Evolutionary conservation across 345 rosid genomes (phyloP).

Genomic region (Hibiscus tridactylites): DNA sequence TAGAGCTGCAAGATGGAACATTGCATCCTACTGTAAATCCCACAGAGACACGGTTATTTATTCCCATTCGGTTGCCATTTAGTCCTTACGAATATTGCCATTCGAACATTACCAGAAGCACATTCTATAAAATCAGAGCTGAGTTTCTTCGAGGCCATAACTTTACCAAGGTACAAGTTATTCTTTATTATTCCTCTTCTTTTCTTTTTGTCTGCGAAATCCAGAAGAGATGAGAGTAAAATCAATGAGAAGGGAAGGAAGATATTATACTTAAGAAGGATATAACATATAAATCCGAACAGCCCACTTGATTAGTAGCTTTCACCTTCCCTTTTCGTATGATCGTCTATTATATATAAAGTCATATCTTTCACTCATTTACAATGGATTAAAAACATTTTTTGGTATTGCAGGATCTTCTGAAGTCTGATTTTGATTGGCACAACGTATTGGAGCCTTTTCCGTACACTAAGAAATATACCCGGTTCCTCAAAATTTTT

Average conservation of each 20-base stretch:
- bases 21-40: slow-evolving; percentile 17
- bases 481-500: slow-evolving; percentile 39
- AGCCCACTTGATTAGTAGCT: neutral
- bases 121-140: slow-evolving; percentile 38
- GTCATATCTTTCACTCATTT: neutral
- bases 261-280: neutral
- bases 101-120: slow-evolving; percentile 51
- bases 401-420: slow-evolving; percentile 28
- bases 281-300: neutral
- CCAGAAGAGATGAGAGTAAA: neutral
- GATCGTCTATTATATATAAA: neutral
- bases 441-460: slow-evolving; percentile 37
- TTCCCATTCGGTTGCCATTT: slow-evolving; percentile 53
- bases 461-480: slow-evolving; percentile 34
- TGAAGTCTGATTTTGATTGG: slow-evolving; percentile 37
- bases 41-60: slow-evolving; percentile 23
- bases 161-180: slow-evolving; percentile 31
- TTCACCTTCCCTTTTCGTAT: neutral
- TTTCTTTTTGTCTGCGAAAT: neutral
- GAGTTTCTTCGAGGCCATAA: slow-evolving; percentile 52
- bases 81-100: slow-evolving; percentile 37
- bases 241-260: neutral
- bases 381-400: neutral
- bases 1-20: slow-evolving; percentile 31
- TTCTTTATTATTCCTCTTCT: neutral